Percentiles rank a stretch among this genome's conserved stretches.
Evolutionary conservation across 1,284 basidiomycete species (phyloP).

Genomic region (Anthracocystis setariae): DNA sequence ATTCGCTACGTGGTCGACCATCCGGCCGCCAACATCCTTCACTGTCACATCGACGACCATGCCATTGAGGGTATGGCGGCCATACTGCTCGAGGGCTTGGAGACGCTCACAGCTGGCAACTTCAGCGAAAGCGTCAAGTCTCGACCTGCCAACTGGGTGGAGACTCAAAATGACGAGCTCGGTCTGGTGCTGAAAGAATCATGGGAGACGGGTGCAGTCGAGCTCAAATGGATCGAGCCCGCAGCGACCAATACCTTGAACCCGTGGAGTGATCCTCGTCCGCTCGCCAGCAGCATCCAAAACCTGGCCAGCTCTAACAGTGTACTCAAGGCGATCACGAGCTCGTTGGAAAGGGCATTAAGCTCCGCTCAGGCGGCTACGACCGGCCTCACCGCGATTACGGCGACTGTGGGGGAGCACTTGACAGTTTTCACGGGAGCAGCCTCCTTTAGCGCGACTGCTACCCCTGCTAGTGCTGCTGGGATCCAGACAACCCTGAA

Average conservation of each 20-base stretch:
- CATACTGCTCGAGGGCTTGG: slow-evolving; percentile 50
- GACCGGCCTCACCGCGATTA: slow-evolving; percentile 28
- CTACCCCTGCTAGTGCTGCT: not conserved
- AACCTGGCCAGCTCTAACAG: slow-evolving; percentile 43
- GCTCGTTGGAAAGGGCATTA: slow-evolving; percentile 30
- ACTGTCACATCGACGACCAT: slow-evolving; percentile 55
- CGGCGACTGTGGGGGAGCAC: slow-evolving; percentile 25
- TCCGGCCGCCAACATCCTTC: slow-evolving; percentile 47
- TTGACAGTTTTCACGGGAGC: slow-evolving; percentile 25
- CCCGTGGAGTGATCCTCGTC: slow-evolving; percentile 45
- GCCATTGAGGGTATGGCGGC: slow-evolving; percentile 54
- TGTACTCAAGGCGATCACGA: slow-evolving; percentile 28
- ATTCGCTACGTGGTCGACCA: slow-evolving; percentile 50
- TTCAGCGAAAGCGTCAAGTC: slow-evolving; percentile 35
- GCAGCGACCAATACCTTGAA: slow-evolving; percentile 30
- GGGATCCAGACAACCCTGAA: slow-evolving; percentile 2
- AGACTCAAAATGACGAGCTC: slow-evolving; percentile 38
- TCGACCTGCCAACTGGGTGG: slow-evolving; percentile 18
- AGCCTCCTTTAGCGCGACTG: slow-evolving; percentile 8
- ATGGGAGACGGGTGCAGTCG: slow-evolving; percentile 21
- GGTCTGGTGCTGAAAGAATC: slow-evolving; percentile 25
- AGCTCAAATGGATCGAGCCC: slow-evolving; percentile 23
- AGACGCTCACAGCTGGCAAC: slow-evolving; percentile 38
- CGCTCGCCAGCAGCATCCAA: slow-evolving; percentile 42
- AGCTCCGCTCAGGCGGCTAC: slow-evolving; percentile 30